Percentiles rank a stretch among this genome's conserved stretches.
Evolutionary conservation across 306 rosid genomes (phyloP).

Genomic region (Sicyos edulis): DNA sequence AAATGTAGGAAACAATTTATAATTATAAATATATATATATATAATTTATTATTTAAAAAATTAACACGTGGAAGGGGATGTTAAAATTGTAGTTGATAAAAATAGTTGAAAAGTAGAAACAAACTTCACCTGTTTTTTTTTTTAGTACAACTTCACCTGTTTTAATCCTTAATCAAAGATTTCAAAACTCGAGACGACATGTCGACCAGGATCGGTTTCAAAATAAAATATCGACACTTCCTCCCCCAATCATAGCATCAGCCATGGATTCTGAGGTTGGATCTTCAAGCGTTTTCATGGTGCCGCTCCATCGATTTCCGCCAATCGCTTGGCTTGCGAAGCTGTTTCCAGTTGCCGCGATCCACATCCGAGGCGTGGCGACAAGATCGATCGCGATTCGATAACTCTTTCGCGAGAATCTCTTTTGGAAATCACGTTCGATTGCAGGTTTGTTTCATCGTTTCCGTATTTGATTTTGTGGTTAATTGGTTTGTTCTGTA

Average conservation of each 20-base stretch:
- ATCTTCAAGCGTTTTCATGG: slow-evolving; percentile 8
- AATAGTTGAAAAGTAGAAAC: too few relatives aligned
- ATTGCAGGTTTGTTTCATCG: slow-evolving; percentile 9
- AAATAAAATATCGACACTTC: too few relatives aligned
- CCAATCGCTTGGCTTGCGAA: background rate
- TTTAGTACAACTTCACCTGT: too few relatives aligned
- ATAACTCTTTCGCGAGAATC: background rate
- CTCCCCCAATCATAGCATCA: slow-evolving; percentile 15
- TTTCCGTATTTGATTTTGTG: background rate
- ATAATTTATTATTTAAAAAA: too few relatives aligned
- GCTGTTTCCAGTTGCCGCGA: background rate
- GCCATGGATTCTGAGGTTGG: background rate
- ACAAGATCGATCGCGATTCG: background rate
- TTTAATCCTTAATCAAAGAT: too few relatives aligned
- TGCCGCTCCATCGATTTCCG: background rate
- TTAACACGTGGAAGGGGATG: too few relatives aligned
- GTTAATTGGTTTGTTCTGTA: background rate
- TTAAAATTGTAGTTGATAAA: too few relatives aligned
- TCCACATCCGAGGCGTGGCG: background rate
- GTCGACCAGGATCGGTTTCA: too few relatives aligned
- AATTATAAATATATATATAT: too few relatives aligned
- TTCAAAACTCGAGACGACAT: too few relatives aligned
- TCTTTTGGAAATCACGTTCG: background rate
- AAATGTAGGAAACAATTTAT: too few relatives aligned
- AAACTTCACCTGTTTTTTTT: too few relatives aligned